Evolutionary conservation across 225 moss, liverwort and hornwort species (phyloP).

Genomic region (Antitrichia curtipendula): DNA sequence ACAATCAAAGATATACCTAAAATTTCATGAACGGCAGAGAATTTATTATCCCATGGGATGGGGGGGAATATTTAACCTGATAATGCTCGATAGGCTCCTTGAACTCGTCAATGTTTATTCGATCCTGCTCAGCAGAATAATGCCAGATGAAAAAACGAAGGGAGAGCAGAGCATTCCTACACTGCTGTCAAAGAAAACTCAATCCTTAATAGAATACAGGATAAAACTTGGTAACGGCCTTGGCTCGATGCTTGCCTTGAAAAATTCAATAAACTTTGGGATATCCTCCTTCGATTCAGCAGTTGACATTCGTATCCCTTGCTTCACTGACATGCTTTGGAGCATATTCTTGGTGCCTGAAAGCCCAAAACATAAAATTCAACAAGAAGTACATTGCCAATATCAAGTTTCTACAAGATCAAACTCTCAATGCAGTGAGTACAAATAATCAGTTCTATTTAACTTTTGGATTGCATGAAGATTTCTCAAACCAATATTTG

Average conservation of each 20-base stretch:
- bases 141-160: not conserved
- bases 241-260: constrained; percentile 37
- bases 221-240: not conserved
- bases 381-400: not conserved
- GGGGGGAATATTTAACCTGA: constrained; percentile 27
- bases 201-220: not conserved
- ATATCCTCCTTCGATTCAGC: constrained; percentile 74
- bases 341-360: constrained; percentile 75
- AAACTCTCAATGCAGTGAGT: not conserved
- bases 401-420: not conserved
- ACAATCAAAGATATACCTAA: not conserved
- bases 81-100: constrained; percentile 74
- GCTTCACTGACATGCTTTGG: constrained; percentile 67
- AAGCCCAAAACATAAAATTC: not conserved
- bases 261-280: constrained; percentile 75
- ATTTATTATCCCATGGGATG: not conserved
- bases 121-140: constrained; percentile 53
- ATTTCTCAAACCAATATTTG: not conserved
- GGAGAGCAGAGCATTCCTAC: not conserved
- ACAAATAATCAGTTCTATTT: not conserved
- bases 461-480: not conserved
- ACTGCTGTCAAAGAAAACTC: not conserved
- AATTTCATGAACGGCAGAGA: not conserved
- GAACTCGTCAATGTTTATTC: constrained; percentile 85
- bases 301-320: constrained; percentile 75